phyloP scores from a whole-genome alignment of 306 rosid species.

The Vachellia pachyceras region DNA sequence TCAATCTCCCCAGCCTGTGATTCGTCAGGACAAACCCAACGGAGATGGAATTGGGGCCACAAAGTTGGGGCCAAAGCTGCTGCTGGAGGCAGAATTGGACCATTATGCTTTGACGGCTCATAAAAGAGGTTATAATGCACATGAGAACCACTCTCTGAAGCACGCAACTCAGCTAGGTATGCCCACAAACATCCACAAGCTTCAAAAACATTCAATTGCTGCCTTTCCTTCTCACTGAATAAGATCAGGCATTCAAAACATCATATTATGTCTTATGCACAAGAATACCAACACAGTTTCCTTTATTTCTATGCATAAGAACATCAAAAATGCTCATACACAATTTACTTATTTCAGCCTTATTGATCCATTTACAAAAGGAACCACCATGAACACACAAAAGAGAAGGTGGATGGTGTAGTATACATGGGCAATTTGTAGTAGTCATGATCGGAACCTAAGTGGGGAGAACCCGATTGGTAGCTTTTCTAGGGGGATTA shows the following conservation, averaged over 20 bases:
- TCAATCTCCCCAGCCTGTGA: constrained; percentile 83
- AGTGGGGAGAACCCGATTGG: neutral
- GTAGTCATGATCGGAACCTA: neutral
- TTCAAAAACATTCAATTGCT: constrained; percentile 69
- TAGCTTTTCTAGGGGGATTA: neutral
- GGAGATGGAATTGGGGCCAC: constrained; percentile 97
- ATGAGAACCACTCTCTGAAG: constrained; percentile 70
- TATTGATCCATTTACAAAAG: constrained; percentile 11
- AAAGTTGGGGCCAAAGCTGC: constrained; percentile 96
- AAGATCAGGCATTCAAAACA: constrained; percentile 39
- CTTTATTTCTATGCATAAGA: constrained; percentile 20
- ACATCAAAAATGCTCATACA: constrained; percentile 7
- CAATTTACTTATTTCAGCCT: constrained; percentile 10
- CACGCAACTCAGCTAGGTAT: constrained; percentile 80
- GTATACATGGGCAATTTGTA: no score
- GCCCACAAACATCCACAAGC: constrained; percentile 93
- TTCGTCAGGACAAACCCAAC: constrained; percentile 93
- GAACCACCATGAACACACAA: neutral
- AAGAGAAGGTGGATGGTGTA: neutral
- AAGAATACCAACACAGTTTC: constrained; percentile 9
- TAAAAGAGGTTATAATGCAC: constrained; percentile 85
- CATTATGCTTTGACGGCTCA: constrained; percentile 63
- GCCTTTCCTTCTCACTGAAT: constrained; percentile 90
- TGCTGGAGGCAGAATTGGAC: constrained; percentile 82
- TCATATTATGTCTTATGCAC: constrained; percentile 20